These are phyloP conservation scores for Dictyostelium discoideum DNA, from an alignment of 78 protist genomes.

Conservation along the genomic window DNA sequence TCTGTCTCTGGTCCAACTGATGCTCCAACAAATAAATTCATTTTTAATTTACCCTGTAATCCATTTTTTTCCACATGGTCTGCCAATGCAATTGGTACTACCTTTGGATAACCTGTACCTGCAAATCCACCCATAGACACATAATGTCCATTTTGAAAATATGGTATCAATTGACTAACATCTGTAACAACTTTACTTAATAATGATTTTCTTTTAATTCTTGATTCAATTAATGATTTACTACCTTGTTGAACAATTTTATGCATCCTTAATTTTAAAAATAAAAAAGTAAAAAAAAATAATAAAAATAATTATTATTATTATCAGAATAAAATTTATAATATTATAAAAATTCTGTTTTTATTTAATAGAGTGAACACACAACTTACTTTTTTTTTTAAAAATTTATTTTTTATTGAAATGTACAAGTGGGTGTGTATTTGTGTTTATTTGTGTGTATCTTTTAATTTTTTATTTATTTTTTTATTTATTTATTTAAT, in stretches of 20 bases:
- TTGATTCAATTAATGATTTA: constrained; percentile 19
- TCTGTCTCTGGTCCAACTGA: constrained; percentile 68
- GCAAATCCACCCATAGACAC: constrained; percentile 65
- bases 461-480: too few relatives aligned
- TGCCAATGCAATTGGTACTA: constrained; percentile 41
- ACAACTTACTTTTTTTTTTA: background rate
- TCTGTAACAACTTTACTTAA: constrained; percentile 28
- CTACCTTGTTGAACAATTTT: background rate
- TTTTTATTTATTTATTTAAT: too few relatives aligned
- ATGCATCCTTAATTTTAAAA: background rate
- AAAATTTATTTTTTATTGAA: background rate
- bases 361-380: too few relatives aligned
- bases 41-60: constrained; percentile 47
- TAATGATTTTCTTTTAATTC: constrained; percentile 44
- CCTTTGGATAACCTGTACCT: constrained; percentile 52
- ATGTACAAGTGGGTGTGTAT: background rate
- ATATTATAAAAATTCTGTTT: too few relatives aligned
- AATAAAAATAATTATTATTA: too few relatives aligned
- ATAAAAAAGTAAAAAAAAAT: background rate
- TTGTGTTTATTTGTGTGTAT: background rate
- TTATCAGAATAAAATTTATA: too few relatives aligned
- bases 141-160: constrained; percentile 48
- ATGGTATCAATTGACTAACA: background rate
- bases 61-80: constrained; percentile 46
- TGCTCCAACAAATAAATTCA: constrained; percentile 76